Conservation (phyloP, 192 early-diverging fungal genomes). For the Coemansia reversa region DNA sequence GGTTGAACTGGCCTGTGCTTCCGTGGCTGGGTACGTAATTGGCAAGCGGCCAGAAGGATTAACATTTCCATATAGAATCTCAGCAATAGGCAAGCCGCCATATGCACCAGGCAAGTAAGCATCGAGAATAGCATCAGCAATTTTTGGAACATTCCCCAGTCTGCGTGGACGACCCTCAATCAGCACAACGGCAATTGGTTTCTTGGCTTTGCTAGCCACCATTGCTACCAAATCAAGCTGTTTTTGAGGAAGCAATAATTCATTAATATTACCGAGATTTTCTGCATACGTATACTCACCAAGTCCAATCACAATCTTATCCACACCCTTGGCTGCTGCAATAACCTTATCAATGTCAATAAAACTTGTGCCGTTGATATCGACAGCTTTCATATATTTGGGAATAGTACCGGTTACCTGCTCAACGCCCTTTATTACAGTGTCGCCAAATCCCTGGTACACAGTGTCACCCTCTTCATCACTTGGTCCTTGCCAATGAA, state of each 20-base stretch:
- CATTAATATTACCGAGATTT: constrained; percentile 57
- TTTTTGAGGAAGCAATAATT: constrained; percentile 45
- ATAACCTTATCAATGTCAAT: constrained; percentile 49
- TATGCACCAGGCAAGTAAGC: constrained; percentile 64
- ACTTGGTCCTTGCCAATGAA: constrained; percentile 61
- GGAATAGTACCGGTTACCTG: constrained; percentile 25
- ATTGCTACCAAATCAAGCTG: constrained; percentile 50
- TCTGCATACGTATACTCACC: constrained; percentile 65
- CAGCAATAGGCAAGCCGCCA: constrained; percentile 61
- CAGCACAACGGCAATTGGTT: constrained; percentile 55
- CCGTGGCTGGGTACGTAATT: constrained; percentile 59
- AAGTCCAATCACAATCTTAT: constrained; percentile 57
- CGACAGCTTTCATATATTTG: constrained; percentile 40
- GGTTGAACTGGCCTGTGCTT: constrained; percentile 33
- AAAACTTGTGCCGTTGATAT: constrained; percentile 52
- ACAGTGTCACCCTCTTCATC: constrained; percentile 46
- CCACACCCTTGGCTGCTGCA: constrained; percentile 39
- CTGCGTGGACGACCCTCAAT: constrained; percentile 61
- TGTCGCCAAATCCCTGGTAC: constrained; percentile 45
- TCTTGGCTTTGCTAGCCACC: constrained; percentile 25
- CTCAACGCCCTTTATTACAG: constrained; percentile 31
- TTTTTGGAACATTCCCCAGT: constrained; percentile 41
- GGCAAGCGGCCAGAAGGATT: constrained; percentile 64
- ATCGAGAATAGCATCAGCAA: constrained; percentile 56
- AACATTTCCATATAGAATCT: constrained; percentile 57